Base-by-base conservation (phyloP, 2,329 filamentous ascomycete genomes). In the Pestalotiopsis sp. region DNA sequence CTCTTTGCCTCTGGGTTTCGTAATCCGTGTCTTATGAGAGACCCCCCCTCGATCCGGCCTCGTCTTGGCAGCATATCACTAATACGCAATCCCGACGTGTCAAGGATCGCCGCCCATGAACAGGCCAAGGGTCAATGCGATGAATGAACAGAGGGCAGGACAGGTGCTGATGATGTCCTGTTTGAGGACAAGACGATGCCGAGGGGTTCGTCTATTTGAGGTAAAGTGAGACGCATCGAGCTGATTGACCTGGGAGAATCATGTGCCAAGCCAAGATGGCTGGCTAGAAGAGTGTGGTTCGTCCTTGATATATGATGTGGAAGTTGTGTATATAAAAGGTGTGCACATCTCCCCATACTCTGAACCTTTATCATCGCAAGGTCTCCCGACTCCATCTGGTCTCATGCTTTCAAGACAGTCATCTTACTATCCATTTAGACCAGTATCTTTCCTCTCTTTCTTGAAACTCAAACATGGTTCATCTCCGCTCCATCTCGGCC, bases 401-500 rank as follows among this genome's bases (percentile, higher is more conserved):
- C 44, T 52, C 17, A n/a, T 22, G 20, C n/a, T 20, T 20, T 9
- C n/a, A 52, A 52, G 44, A n/a, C 44, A 52, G 6, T n/a, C 22
- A 52, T n/a, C 7, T n/a, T 20, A 17, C 20, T 52, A 17, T 52
- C 10, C 44, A 52, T 7, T 20, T 10, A 3, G 44, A 7, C 6
- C n/a, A 52, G n/a, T 4, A 22, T 9, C 30, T 35, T 35, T 52
- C 44, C 17, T n/a, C 20, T n/a, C 10, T 52, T 9, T 3, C 6
- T 9, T 22, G 14, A 52, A 52, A 14, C n/a, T 58, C 39, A 35
- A 52, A 7, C 61, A 64, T 64, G 61, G 61, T 64, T 14, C 48
- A 64, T 10, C 22, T 52, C 40, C n/a, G 40, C 61, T 44, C 61
- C 38, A 24, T 64, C 61, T 64, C 61, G 20, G 61, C 40, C 40